Conservation (phyloP, 78 protist species). For the Dictyostelium brefeldianum region DNA sequence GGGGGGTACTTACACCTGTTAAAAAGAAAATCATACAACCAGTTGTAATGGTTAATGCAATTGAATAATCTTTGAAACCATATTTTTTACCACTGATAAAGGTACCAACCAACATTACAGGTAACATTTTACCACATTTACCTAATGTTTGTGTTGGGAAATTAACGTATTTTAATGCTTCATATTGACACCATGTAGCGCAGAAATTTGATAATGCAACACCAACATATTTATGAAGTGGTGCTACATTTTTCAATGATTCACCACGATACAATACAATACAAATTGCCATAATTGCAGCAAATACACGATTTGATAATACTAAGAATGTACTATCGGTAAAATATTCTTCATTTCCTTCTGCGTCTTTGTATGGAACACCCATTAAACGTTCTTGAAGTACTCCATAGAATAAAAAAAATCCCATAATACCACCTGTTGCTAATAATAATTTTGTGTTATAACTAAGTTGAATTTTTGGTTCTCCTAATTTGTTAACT, state of each 20-base stretch:
- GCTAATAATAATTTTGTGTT: constrained; percentile 15
- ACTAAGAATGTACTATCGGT: constrained; percentile 73
- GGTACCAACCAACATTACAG: constrained; percentile 78
- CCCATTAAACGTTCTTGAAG: constrained; percentile 84
- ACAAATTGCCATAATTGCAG: constrained; percentile 49
- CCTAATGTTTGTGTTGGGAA: constrained; percentile 89
- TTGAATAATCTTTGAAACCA: constrained; percentile 45
- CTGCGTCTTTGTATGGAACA: constrained; percentile 18
- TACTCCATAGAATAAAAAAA: constrained; percentile 71
- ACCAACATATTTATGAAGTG: constrained; percentile 48
- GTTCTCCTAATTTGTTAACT: no score
- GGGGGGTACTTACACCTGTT: constrained; percentile 72
- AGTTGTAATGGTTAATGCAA: constrained; percentile 51
- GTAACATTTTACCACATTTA: constrained; percentile 84
- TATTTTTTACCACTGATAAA: constrained; percentile 50
- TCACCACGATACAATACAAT: constrained; percentile 61
- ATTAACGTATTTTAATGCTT: constrained; percentile 82
- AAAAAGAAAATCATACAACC: constrained; percentile 83
- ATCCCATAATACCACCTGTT: constrained; percentile 75
- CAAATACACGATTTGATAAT: constrained; percentile 72
- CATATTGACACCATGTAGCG: constrained; percentile 88
- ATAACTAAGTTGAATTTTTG: constrained; percentile 18
- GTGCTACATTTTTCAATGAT: constrained; percentile 60
- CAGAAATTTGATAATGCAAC: constrained; percentile 79
- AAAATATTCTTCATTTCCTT: neutral